Evolutionary conservation across 768 basidiomycete species (phyloP), one percentile per base, ranked within the genome.

Genomic region (Multifurca ochricompacta): DNA sequence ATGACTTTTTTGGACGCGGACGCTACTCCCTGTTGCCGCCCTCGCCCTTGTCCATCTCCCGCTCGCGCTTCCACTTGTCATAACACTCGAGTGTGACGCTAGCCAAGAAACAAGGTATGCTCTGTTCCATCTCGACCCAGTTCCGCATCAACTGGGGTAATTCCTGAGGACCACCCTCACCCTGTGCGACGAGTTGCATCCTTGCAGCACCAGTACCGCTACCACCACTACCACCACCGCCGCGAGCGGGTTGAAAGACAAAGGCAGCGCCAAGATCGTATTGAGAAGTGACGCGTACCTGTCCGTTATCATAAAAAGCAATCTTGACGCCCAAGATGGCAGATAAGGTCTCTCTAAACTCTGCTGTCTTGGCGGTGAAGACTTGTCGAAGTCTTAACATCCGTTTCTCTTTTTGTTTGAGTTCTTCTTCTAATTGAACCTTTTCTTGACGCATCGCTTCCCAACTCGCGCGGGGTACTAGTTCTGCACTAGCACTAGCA

Each of bases 241-340:
- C 46, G 60, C 66, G 70, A 56, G 66, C 43, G 1, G 87, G 85
- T 65, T 84, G 82, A 67, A 99, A 91, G 28, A 92, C 87, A 65
- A 96, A 94, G 44, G 87, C 83, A 27, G 91, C 87, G 49, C 78
- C 78, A 6, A 90, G 79, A 59, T 95, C 93, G 70, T 85, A 97
- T 61, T 90, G 77, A 16, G 85, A 87, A 3, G 91, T 93, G 56
- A 95, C 82, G 21, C 88, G 78, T 48, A 96, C 87, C 61, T 90
- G 82, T 0, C 93, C 93, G 48, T 90, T 90, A 13, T 87, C 88
- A 64, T 88, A 89, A 66, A 97, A 96, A 3, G 86, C 83, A 45
- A 96, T 79, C 63, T 94, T 91, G 65, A 92, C 83, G 3, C 94
- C 95, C 0, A 98, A 78, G 45, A 98, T 85, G 0, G 87, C 82